phyloP scores from a whole-genome alignment of 371 early-diverging fungal genomes.

The Mycotypha africana region DNA sequence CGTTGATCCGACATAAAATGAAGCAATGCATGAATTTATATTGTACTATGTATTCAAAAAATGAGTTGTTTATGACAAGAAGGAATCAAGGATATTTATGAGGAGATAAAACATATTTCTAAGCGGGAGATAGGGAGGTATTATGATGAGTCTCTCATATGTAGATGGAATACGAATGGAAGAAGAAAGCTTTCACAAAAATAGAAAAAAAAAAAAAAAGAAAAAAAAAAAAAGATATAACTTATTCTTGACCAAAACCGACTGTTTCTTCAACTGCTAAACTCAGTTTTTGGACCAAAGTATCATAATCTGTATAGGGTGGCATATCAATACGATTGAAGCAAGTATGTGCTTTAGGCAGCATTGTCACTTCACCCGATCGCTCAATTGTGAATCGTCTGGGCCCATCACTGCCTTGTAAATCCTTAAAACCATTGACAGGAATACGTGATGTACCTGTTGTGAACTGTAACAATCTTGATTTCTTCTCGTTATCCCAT shows the following conservation, averaged over 20 bases:
- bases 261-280: conserved; percentile 94
- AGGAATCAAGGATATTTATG: no score
- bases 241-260: conserved; percentile 80
- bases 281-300: conserved; percentile 75
- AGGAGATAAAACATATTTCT: no score
- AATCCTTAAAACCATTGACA: conserved; percentile 97
- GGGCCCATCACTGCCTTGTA: conserved; percentile 96
- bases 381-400: conserved; percentile 96
- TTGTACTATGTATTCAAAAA: no score
- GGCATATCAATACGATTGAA: conserved; percentile 97
- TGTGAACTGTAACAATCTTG: conserved; percentile 94
- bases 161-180: neutral
- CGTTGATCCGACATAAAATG: no score
- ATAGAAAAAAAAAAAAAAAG: neutral
- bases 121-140: no score
- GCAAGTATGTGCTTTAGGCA: conserved; percentile 95
- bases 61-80: no score
- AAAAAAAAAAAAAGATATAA: neutral
- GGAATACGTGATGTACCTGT: conserved; percentile 99
- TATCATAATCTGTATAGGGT: conserved; percentile 72
- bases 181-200: neutral
- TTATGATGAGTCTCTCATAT: neutral
- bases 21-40: no score
- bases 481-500: conserved; percentile 92
- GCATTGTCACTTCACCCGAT: conserved; percentile 78